Percentiles rank a stretch among this genome's conserved stretches.
These are phyloP conservation scores for Naganishia albida DNA, from an alignment of 1,284 basidiomycete genomes.

Conservation along the genomic window DNA sequence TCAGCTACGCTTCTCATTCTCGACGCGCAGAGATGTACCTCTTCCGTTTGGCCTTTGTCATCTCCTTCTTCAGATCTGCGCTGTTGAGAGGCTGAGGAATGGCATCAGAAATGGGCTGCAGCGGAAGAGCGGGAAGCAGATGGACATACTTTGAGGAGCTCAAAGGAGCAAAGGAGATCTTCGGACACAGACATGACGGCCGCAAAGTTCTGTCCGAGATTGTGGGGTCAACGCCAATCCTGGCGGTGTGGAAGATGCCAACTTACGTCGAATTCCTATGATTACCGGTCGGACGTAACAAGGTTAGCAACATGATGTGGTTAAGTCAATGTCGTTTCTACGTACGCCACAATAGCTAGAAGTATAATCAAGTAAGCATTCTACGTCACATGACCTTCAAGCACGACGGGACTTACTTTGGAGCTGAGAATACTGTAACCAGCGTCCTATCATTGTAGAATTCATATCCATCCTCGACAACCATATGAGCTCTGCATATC, in stretches of 20 bases:
- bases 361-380: conserved; percentile 28
- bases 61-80: conserved; percentile 93
- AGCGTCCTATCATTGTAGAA: conserved; percentile 99
- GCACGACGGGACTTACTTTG: conserved; percentile 65
- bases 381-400: background rate
- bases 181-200: conserved; percentile 88
- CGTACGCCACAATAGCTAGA: conserved; percentile 51
- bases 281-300: background rate
- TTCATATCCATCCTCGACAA: conserved; percentile 98
- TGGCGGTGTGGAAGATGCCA: background rate
- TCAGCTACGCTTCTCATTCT: background rate
- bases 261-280: conserved; percentile 35
- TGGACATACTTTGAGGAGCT: conserved; percentile 71
- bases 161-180: conserved; percentile 95
- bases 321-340: background rate
- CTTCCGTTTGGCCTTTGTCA: conserved; percentile 98
- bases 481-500: conserved; percentile 99
- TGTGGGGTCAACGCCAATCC: background rate
- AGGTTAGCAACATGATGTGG: conserved; percentile 1
- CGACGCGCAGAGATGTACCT: conserved; percentile 53
- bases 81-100: conserved; percentile 73
- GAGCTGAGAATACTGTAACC: conserved; percentile 97
- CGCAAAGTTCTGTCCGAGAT: conserved; percentile 79
- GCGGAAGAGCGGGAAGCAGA: background rate
- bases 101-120: background rate